Percentiles rank a stretch among this genome's conserved stretches.
These are phyloP conservation scores for Xylariaceae sp. DNA, from an alignment of 2,329 filamentous ascomycete genomes.

Conservation along the genomic window DNA sequence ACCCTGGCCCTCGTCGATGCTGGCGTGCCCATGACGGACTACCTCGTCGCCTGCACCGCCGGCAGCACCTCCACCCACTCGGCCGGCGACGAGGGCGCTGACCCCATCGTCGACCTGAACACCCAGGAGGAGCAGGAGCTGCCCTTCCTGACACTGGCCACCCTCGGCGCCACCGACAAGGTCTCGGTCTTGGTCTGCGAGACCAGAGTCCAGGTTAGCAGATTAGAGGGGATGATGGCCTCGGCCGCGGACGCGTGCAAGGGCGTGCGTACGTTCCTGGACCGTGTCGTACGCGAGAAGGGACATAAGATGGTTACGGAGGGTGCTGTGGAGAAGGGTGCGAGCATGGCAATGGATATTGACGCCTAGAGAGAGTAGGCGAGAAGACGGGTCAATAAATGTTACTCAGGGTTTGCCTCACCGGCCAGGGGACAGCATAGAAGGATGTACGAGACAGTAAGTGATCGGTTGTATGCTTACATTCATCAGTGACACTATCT, in stretches of 20 bases:
- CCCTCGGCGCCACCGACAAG: conserved; percentile 66
- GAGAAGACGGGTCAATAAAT: no score
- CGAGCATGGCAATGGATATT: conserved; percentile 46
- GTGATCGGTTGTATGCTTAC: conserved; percentile 7
- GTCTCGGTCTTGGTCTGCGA: conserved; percentile 81
- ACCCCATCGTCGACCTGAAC: conserved; percentile 77
- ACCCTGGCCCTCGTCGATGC: conserved; percentile 92
- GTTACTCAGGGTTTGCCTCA: no score
- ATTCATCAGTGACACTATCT: conserved; percentile 6
- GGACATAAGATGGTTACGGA: conserved; percentile 59
- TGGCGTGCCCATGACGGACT: conserved; percentile 90
- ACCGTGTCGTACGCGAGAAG: conserved; percentile 69
- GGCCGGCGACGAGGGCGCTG: conserved; percentile 60
- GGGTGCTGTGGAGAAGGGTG: conserved; percentile 45
- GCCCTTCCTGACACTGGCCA: conserved; percentile 81
- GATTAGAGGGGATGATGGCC: conserved; percentile 87
- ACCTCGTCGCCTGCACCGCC: conserved; percentile 81
- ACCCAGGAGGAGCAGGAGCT: conserved; percentile 78
- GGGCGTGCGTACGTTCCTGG: conserved; percentile 74
- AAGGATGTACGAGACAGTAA: conserved; percentile 6
- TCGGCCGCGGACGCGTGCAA: conserved; percentile 90
- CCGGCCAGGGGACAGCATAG: neutral
- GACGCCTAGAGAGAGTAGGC: conserved; percentile 35
- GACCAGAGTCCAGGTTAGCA: conserved; percentile 73
- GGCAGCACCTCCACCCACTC: conserved; percentile 68